Evolutionary conservation across 139 green algal species (phyloP).

Genomic region (Chlamydomonas schloesseri): DNA sequence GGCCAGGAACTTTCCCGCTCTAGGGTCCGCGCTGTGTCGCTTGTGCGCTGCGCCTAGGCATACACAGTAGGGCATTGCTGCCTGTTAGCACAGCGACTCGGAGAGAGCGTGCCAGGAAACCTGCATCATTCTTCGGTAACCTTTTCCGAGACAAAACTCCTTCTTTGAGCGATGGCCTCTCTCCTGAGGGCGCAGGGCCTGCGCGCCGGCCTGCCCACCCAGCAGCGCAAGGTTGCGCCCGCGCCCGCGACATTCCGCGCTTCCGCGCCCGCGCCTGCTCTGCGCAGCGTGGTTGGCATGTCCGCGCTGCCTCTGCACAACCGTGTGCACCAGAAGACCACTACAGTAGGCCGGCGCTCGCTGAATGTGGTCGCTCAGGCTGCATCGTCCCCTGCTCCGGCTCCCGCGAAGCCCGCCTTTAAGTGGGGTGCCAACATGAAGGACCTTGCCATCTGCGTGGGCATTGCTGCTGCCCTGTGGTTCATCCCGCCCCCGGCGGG

Average conservation of each 20-base stretch:
- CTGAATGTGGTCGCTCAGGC: slow-evolving; percentile 10
- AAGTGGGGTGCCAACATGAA: slow-evolving; percentile 92
- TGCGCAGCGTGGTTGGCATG: slow-evolving; percentile 14
- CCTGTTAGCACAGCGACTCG: no score
- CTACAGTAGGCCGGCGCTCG: slow-evolving; percentile 14
- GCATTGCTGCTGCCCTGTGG: slow-evolving; percentile 81
- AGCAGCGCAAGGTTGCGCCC: slow-evolving; percentile 2
- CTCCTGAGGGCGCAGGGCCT: slow-evolving; percentile 44
- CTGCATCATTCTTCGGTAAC: no score
- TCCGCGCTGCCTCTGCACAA: slow-evolving; percentile 21
- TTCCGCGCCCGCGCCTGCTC: background rate
- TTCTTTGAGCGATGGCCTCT: slow-evolving; percentile 12
- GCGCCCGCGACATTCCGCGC: background rate
- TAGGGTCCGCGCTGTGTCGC: no score
- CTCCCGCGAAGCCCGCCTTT: slow-evolving; percentile 57
- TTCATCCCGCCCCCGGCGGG: slow-evolving; percentile 87
- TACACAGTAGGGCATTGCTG: no score
- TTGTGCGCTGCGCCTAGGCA: no score
- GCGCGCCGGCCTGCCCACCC: slow-evolving; percentile 27
- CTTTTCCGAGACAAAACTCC: no score
- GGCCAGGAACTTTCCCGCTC: no score
- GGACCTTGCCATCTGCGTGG: slow-evolving; percentile 89
- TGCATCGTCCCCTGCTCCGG: slow-evolving; percentile 38
- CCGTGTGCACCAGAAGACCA: slow-evolving; percentile 26
- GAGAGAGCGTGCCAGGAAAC: no score